Evolutionary conservation across 164 flowering plant genomes (phyloP).

Genomic region (Nelumbo lutea): DNA sequence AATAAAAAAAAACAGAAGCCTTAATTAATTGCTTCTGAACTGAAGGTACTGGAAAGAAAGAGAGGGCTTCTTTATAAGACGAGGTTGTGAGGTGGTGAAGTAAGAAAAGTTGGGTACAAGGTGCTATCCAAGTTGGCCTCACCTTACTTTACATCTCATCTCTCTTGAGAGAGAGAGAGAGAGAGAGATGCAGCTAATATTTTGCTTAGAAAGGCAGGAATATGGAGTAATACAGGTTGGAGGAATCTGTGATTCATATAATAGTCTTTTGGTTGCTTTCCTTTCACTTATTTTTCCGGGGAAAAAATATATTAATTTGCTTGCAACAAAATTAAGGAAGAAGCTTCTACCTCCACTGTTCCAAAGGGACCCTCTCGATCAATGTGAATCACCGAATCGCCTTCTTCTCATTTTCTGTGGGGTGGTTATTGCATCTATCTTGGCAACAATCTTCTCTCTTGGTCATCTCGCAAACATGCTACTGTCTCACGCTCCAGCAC

Average conservation of each 20-base stretch:
- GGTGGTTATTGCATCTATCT: too few species aligned
- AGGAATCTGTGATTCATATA: neutral
- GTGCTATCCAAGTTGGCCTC: slow-evolving; percentile 10
- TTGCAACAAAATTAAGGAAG: slow-evolving; percentile 2
- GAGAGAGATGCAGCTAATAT: neutral
- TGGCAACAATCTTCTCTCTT: too few species aligned
- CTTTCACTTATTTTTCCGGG: neutral
- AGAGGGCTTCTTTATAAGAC: neutral
- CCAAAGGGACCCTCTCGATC: too few species aligned
- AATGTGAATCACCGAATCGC: too few species aligned
- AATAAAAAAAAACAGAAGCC: neutral
- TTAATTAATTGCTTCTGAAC: neutral
- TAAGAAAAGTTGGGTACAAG: slow-evolving; percentile 6
- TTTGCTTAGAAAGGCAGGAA: slow-evolving; percentile 15
- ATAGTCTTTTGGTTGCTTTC: neutral
- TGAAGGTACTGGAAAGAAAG: slow-evolving; percentile 3
- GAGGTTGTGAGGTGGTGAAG: neutral
- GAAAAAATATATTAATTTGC: neutral
- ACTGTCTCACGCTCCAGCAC: too few species aligned
- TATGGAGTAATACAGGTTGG: neutral
- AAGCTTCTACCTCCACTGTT: slow-evolving; percentile 5
- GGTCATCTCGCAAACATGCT: too few species aligned
- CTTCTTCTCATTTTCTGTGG: too few species aligned
- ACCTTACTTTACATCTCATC: slow-evolving; percentile 8
- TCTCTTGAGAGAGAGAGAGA: neutral